Evolutionary conservation across 176 grass and related monocot genomes (phyloP).

Genomic region (Leersia perrieri): DNA sequence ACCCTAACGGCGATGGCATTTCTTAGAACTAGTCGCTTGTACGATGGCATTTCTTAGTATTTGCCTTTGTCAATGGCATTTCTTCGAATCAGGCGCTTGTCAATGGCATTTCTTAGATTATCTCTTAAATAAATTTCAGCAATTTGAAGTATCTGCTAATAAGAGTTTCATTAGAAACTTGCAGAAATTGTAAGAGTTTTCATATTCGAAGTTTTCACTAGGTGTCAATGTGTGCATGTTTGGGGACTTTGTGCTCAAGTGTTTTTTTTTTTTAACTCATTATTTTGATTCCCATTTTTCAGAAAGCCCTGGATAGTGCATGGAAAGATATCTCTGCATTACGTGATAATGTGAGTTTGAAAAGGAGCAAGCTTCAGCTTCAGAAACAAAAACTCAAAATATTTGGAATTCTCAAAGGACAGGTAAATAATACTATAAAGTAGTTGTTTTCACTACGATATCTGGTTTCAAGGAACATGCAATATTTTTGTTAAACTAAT

Average conservation of each 20-base stretch:
- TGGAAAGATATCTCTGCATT: constrained; percentile 63
- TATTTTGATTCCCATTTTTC: constrained; percentile 20
- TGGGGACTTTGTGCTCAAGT: no score
- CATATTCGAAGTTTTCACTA: no score
- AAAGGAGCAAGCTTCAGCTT: constrained; percentile 62
- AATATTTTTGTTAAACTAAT: background rate
- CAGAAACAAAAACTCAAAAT: constrained; percentile 68
- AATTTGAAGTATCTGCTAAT: no score
- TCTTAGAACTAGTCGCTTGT: no score
- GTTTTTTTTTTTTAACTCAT: background rate
- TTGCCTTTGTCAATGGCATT: no score
- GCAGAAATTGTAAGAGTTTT: no score
- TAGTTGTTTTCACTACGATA: background rate
- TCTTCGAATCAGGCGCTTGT: no score
- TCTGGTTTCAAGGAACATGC: background rate
- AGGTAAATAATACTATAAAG: constrained; percentile 39
- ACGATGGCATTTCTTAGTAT: no score
- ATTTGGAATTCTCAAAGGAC: constrained; percentile 61
- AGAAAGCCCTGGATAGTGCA: constrained; percentile 73
- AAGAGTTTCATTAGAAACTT: no score
- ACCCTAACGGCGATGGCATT: no score
- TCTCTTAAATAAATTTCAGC: no score
- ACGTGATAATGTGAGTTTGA: constrained; percentile 59
- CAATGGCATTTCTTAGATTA: no score
- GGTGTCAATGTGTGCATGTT: background rate